These are phyloP conservation scores for Rasamsonia emersonii DNA, from an alignment of 2,329 filamentous ascomycete species.

Conservation along the genomic window DNA sequence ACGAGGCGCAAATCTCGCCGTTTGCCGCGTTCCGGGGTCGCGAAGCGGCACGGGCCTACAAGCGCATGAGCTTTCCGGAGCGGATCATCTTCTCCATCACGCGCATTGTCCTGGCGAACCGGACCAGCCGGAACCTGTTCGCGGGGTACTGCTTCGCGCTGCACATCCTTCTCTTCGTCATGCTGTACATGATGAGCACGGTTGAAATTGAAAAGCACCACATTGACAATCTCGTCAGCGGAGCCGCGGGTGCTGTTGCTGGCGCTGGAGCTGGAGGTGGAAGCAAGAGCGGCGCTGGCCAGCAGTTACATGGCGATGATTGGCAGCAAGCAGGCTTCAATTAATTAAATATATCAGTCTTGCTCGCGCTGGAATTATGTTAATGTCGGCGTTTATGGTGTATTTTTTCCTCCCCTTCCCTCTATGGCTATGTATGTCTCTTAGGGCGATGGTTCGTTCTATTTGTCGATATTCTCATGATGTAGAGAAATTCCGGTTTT, in stretches of 20 bases:
- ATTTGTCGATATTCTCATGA: no score
- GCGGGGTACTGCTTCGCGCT: conserved; percentile 83
- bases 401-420: no score
- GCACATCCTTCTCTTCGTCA: conserved; percentile 78
- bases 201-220: conserved; percentile 56
- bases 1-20: conserved; percentile 90
- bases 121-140: conserved; percentile 88
- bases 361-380: no score
- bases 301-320: conserved; percentile 39
- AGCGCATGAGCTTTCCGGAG: conserved; percentile 87
- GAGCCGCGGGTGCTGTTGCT: conserved; percentile 32
- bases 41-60: conserved; percentile 82
- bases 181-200: conserved; percentile 75
- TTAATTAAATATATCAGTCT: conserved; percentile 11
- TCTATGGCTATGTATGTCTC: no score
- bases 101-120: conserved; percentile 78
- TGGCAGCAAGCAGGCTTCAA: conserved; percentile 58
- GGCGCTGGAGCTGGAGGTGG: conserved; percentile 17
- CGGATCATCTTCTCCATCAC: conserved; percentile 84
- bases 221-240: conserved; percentile 45
- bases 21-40: conserved; percentile 94
- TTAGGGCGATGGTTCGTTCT: no score
- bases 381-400: no score
- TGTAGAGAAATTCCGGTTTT: no score
- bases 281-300: conserved; percentile 20